These are phyloP conservation scores for Podospora comata DNA, from an alignment of 495 filamentous ascomycete species.

Conservation along the genomic window DNA sequence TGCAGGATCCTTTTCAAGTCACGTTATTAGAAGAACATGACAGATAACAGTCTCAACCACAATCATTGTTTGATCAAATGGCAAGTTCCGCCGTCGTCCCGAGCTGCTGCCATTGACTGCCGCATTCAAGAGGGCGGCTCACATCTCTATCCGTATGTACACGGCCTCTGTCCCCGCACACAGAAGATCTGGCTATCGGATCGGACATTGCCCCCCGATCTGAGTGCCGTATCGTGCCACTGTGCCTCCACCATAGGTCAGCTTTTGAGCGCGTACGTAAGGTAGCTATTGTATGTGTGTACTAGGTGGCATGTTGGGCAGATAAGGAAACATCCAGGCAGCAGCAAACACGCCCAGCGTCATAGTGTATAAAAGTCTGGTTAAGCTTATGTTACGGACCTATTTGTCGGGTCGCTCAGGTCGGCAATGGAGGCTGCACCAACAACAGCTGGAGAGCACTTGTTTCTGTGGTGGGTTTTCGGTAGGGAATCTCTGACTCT, in stretches of 20 bases:
- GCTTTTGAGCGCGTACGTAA: no score
- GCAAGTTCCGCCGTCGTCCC: no score
- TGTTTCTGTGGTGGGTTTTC: no score
- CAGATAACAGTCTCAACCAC: no score
- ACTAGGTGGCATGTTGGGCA: no score
- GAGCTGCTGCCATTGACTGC: not conserved
- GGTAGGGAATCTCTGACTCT: no score
- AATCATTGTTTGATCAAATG: no score
- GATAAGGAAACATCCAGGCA: no score
- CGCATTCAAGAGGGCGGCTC: not conserved
- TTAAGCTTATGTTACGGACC: not conserved
- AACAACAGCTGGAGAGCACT: not conserved
- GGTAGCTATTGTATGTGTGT: no score
- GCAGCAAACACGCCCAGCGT: not conserved
- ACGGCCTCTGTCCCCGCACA: constrained; percentile 2
- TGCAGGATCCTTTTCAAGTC: no score
- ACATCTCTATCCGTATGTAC: not conserved
- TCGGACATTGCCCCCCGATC: constrained; percentile 8
- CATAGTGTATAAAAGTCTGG: not conserved
- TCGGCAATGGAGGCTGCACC: not conserved
- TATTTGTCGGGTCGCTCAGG: no score
- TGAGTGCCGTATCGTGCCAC: constrained; percentile 11
- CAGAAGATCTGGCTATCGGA: constrained; percentile 9
- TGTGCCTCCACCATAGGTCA: not conserved
- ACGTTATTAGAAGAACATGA: no score